Percentiles rank a stretch among this genome's conserved stretches.
Evolutionary conservation across 345 rosid genomes (phyloP).

Genomic region (Eucalyptus rudis): DNA sequence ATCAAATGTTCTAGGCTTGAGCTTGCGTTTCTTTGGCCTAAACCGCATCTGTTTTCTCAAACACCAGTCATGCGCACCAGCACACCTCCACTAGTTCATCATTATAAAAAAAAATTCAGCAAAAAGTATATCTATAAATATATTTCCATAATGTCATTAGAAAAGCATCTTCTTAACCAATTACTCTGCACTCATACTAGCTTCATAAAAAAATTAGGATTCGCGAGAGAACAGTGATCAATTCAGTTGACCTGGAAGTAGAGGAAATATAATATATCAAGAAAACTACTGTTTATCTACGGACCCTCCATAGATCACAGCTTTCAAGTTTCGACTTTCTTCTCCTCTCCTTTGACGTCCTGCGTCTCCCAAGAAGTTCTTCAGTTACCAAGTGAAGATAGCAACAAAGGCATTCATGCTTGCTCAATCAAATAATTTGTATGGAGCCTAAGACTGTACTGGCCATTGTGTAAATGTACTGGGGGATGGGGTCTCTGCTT

Average conservation of each 20-base stretch:
- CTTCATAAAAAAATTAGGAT: not conserved
- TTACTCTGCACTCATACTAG: not conserved
- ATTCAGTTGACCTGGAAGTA: not conserved
- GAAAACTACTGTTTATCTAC: not conserved
- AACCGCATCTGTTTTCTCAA: not conserved
- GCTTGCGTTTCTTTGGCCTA: not conserved
- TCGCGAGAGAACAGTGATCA: not conserved
- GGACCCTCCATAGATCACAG: not conserved
- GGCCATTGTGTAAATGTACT: not conserved
- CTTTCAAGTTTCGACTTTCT: not conserved
- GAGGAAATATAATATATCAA: not conserved
- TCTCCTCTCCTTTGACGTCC: not conserved
- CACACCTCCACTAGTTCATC: not conserved
- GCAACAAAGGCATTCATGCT: not conserved
- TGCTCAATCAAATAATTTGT: not conserved
- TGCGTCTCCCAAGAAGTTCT: not conserved
- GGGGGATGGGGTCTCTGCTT: not conserved
- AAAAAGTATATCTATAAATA: not conserved
- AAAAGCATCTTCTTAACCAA: not conserved
- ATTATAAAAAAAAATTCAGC: not conserved
- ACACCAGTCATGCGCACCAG: not conserved
- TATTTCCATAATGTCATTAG: not conserved
- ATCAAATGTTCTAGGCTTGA: not conserved
- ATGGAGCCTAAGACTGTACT: not conserved
- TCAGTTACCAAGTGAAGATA: not conserved